These are phyloP conservation scores for Penicillium concentricum DNA, from an alignment of 2,329 filamentous ascomycete species.

Conservation along the genomic window DNA sequence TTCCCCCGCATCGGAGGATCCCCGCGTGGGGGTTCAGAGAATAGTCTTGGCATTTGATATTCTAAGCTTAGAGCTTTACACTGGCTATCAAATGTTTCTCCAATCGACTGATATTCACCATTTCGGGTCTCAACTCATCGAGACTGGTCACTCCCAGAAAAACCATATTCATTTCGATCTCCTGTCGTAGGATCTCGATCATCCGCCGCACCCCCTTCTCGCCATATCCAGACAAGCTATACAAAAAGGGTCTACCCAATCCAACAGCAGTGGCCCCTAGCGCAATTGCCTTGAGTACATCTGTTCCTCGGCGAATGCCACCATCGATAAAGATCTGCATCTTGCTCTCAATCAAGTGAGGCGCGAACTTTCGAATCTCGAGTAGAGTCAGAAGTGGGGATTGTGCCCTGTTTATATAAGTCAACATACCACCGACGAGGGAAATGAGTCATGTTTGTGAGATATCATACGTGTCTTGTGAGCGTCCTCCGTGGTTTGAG, in stretches of 20 bases:
- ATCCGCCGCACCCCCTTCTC: slow-evolving; percentile 54
- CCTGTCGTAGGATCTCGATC: slow-evolving; percentile 32
- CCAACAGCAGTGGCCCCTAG: slow-evolving; percentile 65
- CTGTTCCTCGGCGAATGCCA: slow-evolving; percentile 63
- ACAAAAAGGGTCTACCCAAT: slow-evolving; percentile 61
- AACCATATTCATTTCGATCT: slow-evolving; percentile 38
- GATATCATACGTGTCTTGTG: slow-evolving; percentile 41
- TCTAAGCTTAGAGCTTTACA: slow-evolving; percentile 26
- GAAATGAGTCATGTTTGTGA: background rate
- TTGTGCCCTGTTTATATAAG: slow-evolving; percentile 22
- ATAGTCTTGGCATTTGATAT: background rate
- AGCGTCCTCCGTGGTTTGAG: slow-evolving; percentile 47
- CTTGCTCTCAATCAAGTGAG: slow-evolving; percentile 55
- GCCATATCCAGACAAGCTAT: slow-evolving; percentile 59
- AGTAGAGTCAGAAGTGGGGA: slow-evolving; percentile 59
- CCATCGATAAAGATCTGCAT: slow-evolving; percentile 66
- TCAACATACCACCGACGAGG: background rate
- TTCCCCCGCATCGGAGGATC: slow-evolving; percentile 4
- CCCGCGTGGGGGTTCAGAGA: slow-evolving; percentile 1
- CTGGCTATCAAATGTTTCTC: slow-evolving; percentile 32
- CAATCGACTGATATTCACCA: slow-evolving; percentile 34
- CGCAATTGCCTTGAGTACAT: slow-evolving; percentile 66
- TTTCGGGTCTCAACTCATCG: slow-evolving; percentile 27
- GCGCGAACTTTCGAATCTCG: slow-evolving; percentile 62
- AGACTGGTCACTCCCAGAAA: slow-evolving; percentile 31